Evolutionary conservation across 768 basidiomycete genomes (phyloP), one percentile per base, ranked within the genome.

Genomic region (Termitomyces heimii): DNA sequence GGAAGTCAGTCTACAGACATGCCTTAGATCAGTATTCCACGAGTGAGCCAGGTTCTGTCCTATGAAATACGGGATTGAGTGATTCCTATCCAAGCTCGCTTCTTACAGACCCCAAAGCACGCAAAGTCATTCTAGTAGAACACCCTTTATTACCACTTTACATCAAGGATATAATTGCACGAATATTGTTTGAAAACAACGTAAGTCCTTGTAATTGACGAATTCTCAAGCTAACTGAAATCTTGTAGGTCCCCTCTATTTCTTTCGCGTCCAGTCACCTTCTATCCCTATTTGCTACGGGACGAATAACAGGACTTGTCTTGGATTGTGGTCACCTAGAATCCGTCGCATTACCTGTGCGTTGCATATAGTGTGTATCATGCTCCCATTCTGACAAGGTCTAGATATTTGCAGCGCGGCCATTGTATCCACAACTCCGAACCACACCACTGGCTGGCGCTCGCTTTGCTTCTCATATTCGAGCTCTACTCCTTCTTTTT

Each of bases 301-400:
- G 97, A 12, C 78, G 92, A 57, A 89, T 94, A 62, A 95, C 94
- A 1, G 97, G 96, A 6, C 82, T 99, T 14, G 96, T 98, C 1
- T 74, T 98, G 2, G 97, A 99, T 67, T 88, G 86, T 62, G 97
- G 97, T 1, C 87, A 96, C 68, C 78, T 96, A 4, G 97, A 98
- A 69, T 91, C 94, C 0, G 88, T 86, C 4, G 84, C 85, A 5
- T 77, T 98, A 22, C 94, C 97, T 0, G 96, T 96, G 63, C 54
- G 89, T 73, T 46, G n/a, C 47, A 24, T 48, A 13, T 24, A 37
- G 12, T 34, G n/a, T 29, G 4, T 22, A 16, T 42, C 24, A 53
- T 45, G 20, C 45, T 45, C 34, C 9, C 14, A 55, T 54, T 47
- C 56, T 53, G 28, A 52, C 26, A 20, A 29, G 37, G 42, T 49